These are phyloP conservation scores for Xylaria sp. DNA, from an alignment of 2,329 filamentous ascomycete species.

Conservation along the genomic window DNA sequence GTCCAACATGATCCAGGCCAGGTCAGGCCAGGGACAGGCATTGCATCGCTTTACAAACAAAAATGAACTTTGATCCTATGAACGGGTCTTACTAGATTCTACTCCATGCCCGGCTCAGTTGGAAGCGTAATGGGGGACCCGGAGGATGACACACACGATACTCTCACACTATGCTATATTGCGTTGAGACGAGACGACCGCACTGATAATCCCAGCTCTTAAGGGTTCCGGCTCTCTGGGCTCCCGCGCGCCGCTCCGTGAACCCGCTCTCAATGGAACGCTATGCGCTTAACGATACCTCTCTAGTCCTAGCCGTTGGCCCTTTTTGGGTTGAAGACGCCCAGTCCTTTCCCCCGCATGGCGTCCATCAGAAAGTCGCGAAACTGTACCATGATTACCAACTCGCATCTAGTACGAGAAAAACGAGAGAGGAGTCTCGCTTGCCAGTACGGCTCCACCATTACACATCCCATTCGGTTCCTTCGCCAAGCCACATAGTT, in stretches of 20 bases:
- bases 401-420: slow-evolving; percentile 6
- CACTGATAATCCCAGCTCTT: slow-evolving; percentile 27
- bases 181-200: slow-evolving; percentile 12
- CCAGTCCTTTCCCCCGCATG: slow-evolving; percentile 27
- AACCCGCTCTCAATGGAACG: slow-evolving; percentile 37
- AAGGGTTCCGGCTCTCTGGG: slow-evolving; percentile 42
- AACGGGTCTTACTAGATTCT: background rate
- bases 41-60: slow-evolving; percentile 2
- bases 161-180: background rate
- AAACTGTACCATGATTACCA: background rate
- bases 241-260: slow-evolving; percentile 45
- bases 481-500: slow-evolving; percentile 16
- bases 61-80: no score
- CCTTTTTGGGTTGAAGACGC: background rate
- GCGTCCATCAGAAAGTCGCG: slow-evolving; percentile 21
- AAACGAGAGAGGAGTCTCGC: slow-evolving; percentile 5
- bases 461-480: slow-evolving; percentile 8
- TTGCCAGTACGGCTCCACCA: background rate
- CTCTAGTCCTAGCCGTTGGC: slow-evolving; percentile 40
- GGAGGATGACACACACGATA: slow-evolving; percentile 17
- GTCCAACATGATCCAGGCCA: slow-evolving; percentile 4
- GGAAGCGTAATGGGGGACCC: slow-evolving; percentile 11
- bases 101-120: slow-evolving; percentile 13
- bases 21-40: background rate
- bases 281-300: slow-evolving; percentile 44